Evolutionary conservation across 352 stramenopile species (phyloP), one percentile per base, ranked within the genome.

Genomic region (Phytophthora podocarpi): DNA sequence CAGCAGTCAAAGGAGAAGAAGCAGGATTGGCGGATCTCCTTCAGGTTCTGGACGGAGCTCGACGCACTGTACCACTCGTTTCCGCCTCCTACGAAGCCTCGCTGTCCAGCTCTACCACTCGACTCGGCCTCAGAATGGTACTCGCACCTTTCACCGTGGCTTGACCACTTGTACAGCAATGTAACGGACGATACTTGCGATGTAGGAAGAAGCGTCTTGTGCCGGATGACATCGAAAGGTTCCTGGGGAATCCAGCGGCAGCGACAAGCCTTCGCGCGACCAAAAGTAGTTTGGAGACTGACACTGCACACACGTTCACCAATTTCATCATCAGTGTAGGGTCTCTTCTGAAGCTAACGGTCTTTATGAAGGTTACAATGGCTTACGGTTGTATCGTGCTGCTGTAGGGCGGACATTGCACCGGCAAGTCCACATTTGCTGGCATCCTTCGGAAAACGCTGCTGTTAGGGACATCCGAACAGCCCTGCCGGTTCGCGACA

Each of bases 251-350:
- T 37, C 50, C 67, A 0, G 28, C 40, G 11, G 80, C 79, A 15
- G 41, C 64, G 0, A 53, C 66, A 9, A 54, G 66, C 5, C 47
- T 93, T 18, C 46, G 50, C 2, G 26, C 51, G 3, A 49, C 74
- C 5, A 68, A 56, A 15, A 80, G 77, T 43, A 76, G 76, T 36
- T 59, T 77, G 18, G 65, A 58, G 6, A 23, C 7, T 2, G 52
- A 51, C 31, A 37, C 21, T 40, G 20, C 5, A n/a, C 13, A 26
- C 6, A 39, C 28, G 4, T 59, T 69, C 8, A 77, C 70, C 43
- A 93, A 93, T 54, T 85, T 85, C 51, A 75, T 91, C 52, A 76
- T 93, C 55, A 85, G 78, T 15, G 82, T 90, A 41, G 23, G 66
- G 32, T 57, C 10, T 32, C 31, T 40, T 26, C 13, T 32, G n/a